These are phyloP conservation scores for Podosphaera xanthii DNA, from an alignment of 2,329 filamentous ascomycete genomes.

Conservation along the genomic window DNA sequence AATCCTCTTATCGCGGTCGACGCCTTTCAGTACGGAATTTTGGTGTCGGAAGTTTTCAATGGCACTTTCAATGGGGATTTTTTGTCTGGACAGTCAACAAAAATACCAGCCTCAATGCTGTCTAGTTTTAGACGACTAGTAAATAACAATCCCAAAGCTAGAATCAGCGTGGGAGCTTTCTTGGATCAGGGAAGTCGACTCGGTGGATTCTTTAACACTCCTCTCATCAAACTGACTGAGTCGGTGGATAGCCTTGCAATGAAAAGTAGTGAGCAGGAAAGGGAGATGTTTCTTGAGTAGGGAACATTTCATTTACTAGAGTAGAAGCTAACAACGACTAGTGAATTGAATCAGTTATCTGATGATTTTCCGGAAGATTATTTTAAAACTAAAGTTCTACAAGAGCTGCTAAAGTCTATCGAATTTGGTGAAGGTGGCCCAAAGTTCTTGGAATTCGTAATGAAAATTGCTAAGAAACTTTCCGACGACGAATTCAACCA, in stretches of 20 bases:
- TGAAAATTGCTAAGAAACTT: slow-evolving; percentile 78
- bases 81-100: slow-evolving; percentile 67
- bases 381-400: slow-evolving; percentile 90
- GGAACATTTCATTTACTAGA: slow-evolving; percentile 6
- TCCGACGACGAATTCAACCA: slow-evolving; percentile 74
- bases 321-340: slow-evolving; percentile 11
- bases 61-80: slow-evolving; percentile 55
- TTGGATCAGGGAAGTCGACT: slow-evolving; percentile 66
- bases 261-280: slow-evolving; percentile 53
- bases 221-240: slow-evolving; percentile 76
- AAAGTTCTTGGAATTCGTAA: slow-evolving; percentile 66
- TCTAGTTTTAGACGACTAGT: slow-evolving; percentile 75
- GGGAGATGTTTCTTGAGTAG: slow-evolving; percentile 60
- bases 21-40: slow-evolving; percentile 61
- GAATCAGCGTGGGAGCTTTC: slow-evolving; percentile 66
- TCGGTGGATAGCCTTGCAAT: slow-evolving; percentile 82
- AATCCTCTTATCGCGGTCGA: slow-evolving; percentile 65
- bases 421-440: slow-evolving; percentile 92
- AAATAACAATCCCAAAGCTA: slow-evolving; percentile 71
- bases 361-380: slow-evolving; percentile 96
- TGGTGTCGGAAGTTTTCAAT: slow-evolving; percentile 85
- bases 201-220: slow-evolving; percentile 79
- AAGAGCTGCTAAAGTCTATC: slow-evolving; percentile 92
- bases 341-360: slow-evolving; percentile 61
- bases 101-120: slow-evolving; percentile 71